These are phyloP conservation scores for Cyclanthera cordifolia DNA, from an alignment of 306 rosid genomes.

Conservation along the genomic window DNA sequence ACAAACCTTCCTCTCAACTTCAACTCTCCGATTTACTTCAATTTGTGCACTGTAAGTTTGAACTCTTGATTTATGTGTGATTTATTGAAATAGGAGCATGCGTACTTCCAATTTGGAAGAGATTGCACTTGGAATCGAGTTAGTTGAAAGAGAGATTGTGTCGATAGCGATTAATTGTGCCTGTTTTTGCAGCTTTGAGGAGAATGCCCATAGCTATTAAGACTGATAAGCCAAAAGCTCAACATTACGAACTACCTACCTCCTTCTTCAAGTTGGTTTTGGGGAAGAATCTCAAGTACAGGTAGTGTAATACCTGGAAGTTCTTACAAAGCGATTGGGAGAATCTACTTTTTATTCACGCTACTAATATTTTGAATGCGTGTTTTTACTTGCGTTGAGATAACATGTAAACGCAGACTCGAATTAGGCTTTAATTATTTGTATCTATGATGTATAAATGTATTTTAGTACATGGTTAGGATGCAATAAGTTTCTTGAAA, in stretches of 20 bases:
- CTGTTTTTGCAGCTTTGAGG: conserved; percentile 42
- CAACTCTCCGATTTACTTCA: conserved; percentile 50
- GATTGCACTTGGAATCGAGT: background rate
- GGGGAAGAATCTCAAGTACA: conserved; percentile 70
- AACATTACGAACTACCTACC: conserved; percentile 79
- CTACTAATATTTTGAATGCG: background rate
- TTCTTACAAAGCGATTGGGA: background rate
- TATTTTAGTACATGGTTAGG: background rate
- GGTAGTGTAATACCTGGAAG: conserved; percentile 24
- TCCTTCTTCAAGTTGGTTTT: conserved; percentile 83
- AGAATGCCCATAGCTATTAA: conserved; percentile 81
- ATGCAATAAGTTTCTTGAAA: background rate
- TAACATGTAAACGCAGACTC: background rate
- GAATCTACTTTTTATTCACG: background rate
- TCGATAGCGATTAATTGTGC: background rate
- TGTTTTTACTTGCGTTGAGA: background rate
- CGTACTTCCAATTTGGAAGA: background rate
- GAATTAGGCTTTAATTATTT: background rate
- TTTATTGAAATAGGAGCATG: background rate
- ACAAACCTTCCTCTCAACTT: conserved; percentile 45
- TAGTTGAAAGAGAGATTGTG: background rate
- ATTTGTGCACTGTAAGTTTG: conserved; percentile 39
- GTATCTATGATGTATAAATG: background rate
- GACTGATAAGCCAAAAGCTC: conserved; percentile 63
- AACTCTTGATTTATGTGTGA: background rate